Evolutionary conservation across 495 filamentous ascomycete genomes (phyloP), one percentile per base, ranked within the genome.

Genomic region (Aspergillus bridgeri): DNA sequence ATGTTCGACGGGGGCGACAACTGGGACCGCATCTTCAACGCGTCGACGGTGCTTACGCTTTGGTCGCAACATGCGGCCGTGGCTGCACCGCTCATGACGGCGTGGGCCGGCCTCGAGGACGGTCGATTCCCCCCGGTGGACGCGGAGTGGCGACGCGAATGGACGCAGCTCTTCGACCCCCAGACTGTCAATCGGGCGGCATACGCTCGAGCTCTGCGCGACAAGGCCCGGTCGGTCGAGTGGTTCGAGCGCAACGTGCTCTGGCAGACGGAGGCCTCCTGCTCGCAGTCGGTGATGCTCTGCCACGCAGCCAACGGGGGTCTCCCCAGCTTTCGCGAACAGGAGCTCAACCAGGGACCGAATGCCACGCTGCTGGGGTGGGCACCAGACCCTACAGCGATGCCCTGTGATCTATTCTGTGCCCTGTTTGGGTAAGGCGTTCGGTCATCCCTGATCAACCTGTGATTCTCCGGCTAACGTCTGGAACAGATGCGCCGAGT

Each of bases 401-500:
- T 27, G 47, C 15, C 29, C n/a, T 53, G 50, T 25, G 42, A 24
- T n/a, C 17, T 23, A 19, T 22, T 59, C 22, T 59, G 42, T 45
- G 18, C 42, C 25, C 3, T 54, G 23, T 54, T 54, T 21, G 52
- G 52, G 52, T 54, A 24, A 45, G 52, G 18, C 19, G 33, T 11
- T 11, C 33, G 25, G 25, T 38, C 5, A 33, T 33, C 29, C 8
- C 27, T 29, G 5, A 29, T 29, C 27, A 6, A n/a, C n/a, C n/a
- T n/a, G n/a, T n/a, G n/a, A n/a, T n/a, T n/a, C n/a, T n/a, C n/a
- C 27, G 27, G 27, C 27, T 3, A 7, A 7, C 27, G 27, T 29
- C 27, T 9, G 5, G 27, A 29, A 43, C n/a, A 59, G 57, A 19
- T 59, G 57, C n/a, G 57, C 69, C 1, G 74, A 76, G 52, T 69